phyloP scores from a whole-genome alignment of 495 filamentous ascomycete species.

The Aspergillus funiculosus region DNA sequence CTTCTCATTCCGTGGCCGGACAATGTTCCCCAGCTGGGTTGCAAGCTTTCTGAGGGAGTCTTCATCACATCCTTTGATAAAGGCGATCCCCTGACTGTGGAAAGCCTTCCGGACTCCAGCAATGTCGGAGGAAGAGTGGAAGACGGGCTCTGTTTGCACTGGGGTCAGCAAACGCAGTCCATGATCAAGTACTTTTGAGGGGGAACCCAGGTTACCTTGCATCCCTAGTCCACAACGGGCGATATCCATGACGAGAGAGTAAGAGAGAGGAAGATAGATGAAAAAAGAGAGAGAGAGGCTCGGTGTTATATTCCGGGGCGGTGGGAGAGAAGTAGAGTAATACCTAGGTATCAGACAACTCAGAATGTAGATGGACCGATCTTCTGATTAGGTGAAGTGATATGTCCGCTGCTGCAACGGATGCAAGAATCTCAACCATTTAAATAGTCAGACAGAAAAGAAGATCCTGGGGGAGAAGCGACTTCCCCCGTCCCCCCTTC shows the following conservation, averaged over 20 bases:
- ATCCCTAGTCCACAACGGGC: constrained; percentile 6
- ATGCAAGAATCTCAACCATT: background rate
- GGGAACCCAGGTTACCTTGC: background rate
- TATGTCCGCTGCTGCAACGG: background rate
- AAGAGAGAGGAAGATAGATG: background rate
- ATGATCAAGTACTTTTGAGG: background rate
- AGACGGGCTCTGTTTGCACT: background rate
- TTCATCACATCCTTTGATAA: constrained; percentile 10
- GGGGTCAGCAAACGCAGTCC: background rate
- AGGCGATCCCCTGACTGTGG: constrained; percentile 9
- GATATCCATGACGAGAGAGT: background rate
- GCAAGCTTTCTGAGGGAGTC: constrained; percentile 4
- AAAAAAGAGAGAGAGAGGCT: background rate
- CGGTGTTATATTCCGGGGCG: background rate
- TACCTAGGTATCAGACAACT: background rate
- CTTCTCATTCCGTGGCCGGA: constrained; percentile 8
- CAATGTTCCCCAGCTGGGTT: constrained; percentile 5
- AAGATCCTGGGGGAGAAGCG: background rate
- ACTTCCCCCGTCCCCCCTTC: background rate
- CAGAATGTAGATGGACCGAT: too few species aligned
- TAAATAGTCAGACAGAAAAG: too few species aligned
- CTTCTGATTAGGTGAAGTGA: background rate
- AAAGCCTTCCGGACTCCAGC: constrained; percentile 3
- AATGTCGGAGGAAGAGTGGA: constrained; percentile 3
- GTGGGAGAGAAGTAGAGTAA: background rate